A percentile compares a stretch with the other conserved stretches of the same genome.
These are phyloP conservation scores for Wickerhamiella cacticola DNA, from an alignment of 805 yeast species.

Conservation along the genomic window DNA sequence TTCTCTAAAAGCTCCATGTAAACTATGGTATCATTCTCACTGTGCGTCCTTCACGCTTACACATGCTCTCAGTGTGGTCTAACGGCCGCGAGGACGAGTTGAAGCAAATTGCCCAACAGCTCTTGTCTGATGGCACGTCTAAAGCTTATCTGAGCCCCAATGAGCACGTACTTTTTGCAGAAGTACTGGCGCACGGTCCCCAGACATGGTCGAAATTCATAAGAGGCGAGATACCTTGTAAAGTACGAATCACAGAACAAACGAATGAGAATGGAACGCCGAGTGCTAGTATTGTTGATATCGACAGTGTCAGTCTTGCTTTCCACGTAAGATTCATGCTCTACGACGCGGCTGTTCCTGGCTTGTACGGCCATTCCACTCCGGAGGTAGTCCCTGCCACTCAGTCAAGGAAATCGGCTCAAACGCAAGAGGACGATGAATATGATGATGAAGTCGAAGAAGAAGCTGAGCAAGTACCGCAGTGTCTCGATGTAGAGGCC, in stretches of 20 bases:
- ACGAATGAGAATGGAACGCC: conserved; percentile 13
- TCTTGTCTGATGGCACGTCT: conserved; percentile 23
- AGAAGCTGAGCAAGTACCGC: conserved; percentile 21
- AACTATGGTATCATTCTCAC: not conserved
- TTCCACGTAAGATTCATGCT: conserved; percentile 33
- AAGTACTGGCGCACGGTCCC: conserved; percentile 26
- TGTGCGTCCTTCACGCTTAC: not conserved
- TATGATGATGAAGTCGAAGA: conserved; percentile 34
- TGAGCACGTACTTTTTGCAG: conserved; percentile 30
- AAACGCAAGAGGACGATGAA: conserved; percentile 25
- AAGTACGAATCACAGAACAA: conserved; percentile 17
- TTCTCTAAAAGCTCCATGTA: not conserved
- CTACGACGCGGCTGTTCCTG: conserved; percentile 24
- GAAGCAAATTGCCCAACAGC: conserved; percentile 7
- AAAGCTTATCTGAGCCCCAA: conserved; percentile 28
- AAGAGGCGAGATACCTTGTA: conserved; percentile 24
- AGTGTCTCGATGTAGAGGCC: conserved; percentile 16
- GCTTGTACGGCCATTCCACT: conserved; percentile 6
- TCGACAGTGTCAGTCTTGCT: conserved; percentile 29
- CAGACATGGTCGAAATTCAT: conserved; percentile 28
- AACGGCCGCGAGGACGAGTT: conserved; percentile 8
- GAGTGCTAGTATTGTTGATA: conserved; percentile 12
- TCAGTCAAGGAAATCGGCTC: not conserved
- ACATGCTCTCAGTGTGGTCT: conserved; percentile 12
- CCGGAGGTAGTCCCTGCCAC: not conserved